These are phyloP conservation scores for Carallia brachiata DNA, from an alignment of 345 rosid genomes.

Conservation along the genomic window DNA sequence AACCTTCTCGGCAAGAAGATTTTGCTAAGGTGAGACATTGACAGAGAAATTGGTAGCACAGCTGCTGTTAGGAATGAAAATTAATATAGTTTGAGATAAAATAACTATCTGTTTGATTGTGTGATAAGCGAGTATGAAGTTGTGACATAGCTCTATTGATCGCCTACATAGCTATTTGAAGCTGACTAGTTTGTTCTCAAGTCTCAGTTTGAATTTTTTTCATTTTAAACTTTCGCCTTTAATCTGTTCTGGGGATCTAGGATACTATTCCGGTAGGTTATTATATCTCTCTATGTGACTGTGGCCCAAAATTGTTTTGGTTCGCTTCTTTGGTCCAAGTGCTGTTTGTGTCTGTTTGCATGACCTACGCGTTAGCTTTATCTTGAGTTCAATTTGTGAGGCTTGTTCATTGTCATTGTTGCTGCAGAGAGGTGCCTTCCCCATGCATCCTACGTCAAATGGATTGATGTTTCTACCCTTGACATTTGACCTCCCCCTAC, in stretches of 20 bases:
- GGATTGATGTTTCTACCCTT: conserved; percentile 78
- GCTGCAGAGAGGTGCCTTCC: conserved; percentile 82
- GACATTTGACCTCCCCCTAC: conserved; percentile 55
- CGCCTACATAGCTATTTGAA: not conserved
- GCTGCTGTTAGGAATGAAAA: not conserved
- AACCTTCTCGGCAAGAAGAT: conserved; percentile 78
- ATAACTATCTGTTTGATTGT: not conserved
- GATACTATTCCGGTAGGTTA: not conserved
- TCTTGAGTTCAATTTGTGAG: not conserved
- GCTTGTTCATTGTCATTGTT: conserved; percentile 21
- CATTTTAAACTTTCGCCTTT: not conserved
- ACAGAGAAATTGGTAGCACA: not conserved
- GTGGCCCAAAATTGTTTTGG: not conserved
- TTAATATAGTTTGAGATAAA: not conserved
- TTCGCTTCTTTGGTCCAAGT: not conserved
- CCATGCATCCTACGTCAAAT: conserved; percentile 63
- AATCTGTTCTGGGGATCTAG: not conserved
- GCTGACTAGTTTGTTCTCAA: not conserved
- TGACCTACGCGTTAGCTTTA: not conserved
- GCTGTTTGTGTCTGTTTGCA: not conserved
- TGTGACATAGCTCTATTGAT: not conserved
- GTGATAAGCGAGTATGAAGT: not conserved
- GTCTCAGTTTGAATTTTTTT: not conserved
- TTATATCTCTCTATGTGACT: not conserved
- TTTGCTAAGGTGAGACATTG: conserved; percentile 65